These are phyloP conservation scores for Desmodesmus armatus DNA, from an alignment of 139 green algal genomes.

Conservation along the genomic window DNA sequence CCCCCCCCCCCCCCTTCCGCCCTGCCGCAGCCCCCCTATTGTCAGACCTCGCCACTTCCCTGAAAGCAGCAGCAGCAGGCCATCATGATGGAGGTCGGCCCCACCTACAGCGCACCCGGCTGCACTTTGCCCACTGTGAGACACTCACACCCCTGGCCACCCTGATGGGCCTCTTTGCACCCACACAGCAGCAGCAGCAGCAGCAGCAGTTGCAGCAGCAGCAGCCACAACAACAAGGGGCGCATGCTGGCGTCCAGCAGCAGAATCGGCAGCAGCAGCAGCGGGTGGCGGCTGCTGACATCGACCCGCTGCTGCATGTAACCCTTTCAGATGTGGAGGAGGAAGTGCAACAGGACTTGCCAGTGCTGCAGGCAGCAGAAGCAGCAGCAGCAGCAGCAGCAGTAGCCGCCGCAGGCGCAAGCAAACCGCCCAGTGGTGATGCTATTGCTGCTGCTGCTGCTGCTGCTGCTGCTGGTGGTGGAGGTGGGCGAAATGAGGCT, in stretches of 20 bases:
- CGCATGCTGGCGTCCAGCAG: neutral
- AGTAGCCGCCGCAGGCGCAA: neutral
- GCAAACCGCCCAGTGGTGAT: too few species aligned
- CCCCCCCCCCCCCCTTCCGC: too few species aligned
- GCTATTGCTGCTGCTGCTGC: neutral
- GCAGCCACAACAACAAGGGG: neutral
- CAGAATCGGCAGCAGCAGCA: neutral
- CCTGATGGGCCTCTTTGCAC: constrained; percentile 63
- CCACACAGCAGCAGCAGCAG: neutral
- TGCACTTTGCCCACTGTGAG: constrained; percentile 71
- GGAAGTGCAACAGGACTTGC: too few species aligned
- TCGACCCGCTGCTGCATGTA: too few species aligned
- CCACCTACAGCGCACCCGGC: constrained; percentile 21
- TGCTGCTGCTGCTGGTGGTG: neutral
- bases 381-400: neutral
- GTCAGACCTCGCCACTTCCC: constrained; percentile 11
- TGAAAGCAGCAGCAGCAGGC: constrained; percentile 2
- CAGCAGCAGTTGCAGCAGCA: constrained; percentile 13
- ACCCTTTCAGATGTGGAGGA: too few species aligned
- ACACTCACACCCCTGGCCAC: constrained; percentile 62
- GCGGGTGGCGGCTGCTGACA: too few species aligned
- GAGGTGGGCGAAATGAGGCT: neutral
- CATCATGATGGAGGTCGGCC: neutral
- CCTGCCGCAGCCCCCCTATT: constrained; percentile 10
- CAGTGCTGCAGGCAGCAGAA: neutral